Base-by-base conservation (phyloP, 23 red algal genomes). In the Agarophyton chilense region DNA sequence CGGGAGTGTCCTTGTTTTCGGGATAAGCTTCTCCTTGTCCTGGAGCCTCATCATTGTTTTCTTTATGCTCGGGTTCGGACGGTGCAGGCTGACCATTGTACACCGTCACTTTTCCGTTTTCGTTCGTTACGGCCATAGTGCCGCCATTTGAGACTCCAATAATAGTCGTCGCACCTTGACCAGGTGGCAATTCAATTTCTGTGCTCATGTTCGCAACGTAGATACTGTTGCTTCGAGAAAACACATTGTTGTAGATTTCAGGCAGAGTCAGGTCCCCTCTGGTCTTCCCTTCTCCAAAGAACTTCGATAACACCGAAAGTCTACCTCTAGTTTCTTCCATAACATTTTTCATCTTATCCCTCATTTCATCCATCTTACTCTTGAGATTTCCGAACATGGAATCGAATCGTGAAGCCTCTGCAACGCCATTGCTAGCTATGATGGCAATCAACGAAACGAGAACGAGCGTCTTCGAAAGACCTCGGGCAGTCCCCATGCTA, bases 191-290 rank as follows among this genome's bases (percentile, higher is more conserved):
- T 33, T 55, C 19, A 2, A 36, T 12, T 1, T 53, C 22, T 22
- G 50, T 61, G 32, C 25, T 68, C 50, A 41, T 50, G 66, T 72
- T 87, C 44, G 66, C 43, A 5, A 87, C 61, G 32, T 17, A 52
- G 51, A 87, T 87, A 54, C 54, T 40, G 45, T 87, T 87, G 43
- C 74, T 87, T 29, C 82, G 82, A 42, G 82, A 87, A 60, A 87
- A 87, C 46, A 72, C 67, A 19, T 55, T 65, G 46, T 72, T 87
- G 26, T 70, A 72, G 51, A 87, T 87, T 54, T 87, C 26, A 41
- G 82, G 82, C 6, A 87, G 62, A 25, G 45, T 72, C 1, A 87
- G 17, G 67, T 87, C 82, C 6, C 62, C 67, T 33, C 82, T 58
- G 0, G 82, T 73, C 63, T 50, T 87, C 11, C 82, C 82, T 31